phyloP scores from a whole-genome alignment of 441 rosid species.

The Gossypium gossypioides region DNA sequence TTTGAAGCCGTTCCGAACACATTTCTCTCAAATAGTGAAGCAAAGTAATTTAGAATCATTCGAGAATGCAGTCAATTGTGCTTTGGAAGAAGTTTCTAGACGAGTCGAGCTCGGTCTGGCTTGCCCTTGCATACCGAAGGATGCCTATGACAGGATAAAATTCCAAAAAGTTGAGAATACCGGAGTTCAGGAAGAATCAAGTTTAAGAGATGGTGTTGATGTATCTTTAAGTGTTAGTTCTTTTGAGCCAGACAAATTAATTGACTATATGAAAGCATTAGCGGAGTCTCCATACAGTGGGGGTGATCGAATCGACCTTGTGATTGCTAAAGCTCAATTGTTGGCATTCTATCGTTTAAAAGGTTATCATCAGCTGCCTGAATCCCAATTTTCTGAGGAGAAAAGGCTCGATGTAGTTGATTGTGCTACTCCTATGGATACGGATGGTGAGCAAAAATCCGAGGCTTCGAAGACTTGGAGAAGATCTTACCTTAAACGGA shows the following conservation, averaged over 20 bases:
- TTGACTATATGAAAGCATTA: constrained; percentile 41
- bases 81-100: constrained; percentile 39
- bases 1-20: constrained; percentile 29
- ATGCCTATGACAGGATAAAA: constrained; percentile 30
- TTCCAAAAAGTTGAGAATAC: constrained; percentile 48
- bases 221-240: constrained; percentile 20
- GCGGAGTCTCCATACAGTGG: constrained; percentile 41
- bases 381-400: constrained; percentile 28
- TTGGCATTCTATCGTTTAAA: constrained; percentile 42
- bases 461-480: constrained; percentile 22
- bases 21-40: constrained; percentile 34
- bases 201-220: constrained; percentile 29
- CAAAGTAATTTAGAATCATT: constrained; percentile 36
- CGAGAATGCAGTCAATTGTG: constrained; percentile 37
- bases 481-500: constrained; percentile 39
- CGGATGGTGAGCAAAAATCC: constrained; percentile 16
- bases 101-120: constrained; percentile 31
- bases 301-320: constrained; percentile 44
- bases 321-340: constrained; percentile 48
- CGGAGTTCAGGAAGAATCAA: constrained; percentile 41
- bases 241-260: constrained; percentile 42
- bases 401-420: constrained; percentile 9
- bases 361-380: constrained; percentile 45
- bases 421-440: constrained; percentile 8
- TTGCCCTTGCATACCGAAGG: constrained; percentile 35